Percentiles rank a stretch among this genome's conserved stretches.
These are phyloP conservation scores for Rutstroemia sp. DNA, from an alignment of 2,329 filamentous ascomycete species.

Conservation along the genomic window DNA sequence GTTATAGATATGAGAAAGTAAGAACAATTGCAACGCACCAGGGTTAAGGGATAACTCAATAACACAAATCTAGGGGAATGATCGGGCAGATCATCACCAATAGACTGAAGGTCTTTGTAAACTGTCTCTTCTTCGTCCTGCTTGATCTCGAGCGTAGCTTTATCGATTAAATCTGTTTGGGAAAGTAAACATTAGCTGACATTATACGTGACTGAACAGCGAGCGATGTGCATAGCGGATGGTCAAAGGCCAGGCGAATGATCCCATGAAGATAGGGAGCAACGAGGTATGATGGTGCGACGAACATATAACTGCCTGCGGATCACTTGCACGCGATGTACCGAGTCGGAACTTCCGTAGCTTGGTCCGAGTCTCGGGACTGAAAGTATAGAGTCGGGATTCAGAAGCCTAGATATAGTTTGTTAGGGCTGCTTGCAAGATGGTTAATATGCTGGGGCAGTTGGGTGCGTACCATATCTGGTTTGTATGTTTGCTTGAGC, in stretches of 20 bases:
- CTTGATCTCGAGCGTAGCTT: slow-evolving; percentile 81
- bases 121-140: slow-evolving; percentile 69
- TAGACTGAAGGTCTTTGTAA: slow-evolving; percentile 72
- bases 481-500: too few relatives aligned
- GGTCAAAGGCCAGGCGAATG: neutral
- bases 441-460: neutral
- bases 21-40: slow-evolving; percentile 48
- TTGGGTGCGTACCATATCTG: too few relatives aligned
- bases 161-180: slow-evolving; percentile 75
- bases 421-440: neutral
- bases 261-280: neutral
- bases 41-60: slow-evolving; percentile 81
- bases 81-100: slow-evolving; percentile 86
- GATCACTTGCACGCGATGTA: slow-evolving; percentile 77
- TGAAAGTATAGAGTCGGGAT: slow-evolving; percentile 87
- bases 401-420: slow-evolving; percentile 49
- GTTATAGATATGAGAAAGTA: neutral
- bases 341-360: slow-evolving; percentile 90
- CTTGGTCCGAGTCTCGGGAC: slow-evolving; percentile 78
- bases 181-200: neutral
- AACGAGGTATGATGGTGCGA: slow-evolving; percentile 24
- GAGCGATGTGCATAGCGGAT: neutral
- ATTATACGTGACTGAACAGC: neutral
- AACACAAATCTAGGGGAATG: slow-evolving; percentile 85
- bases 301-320: slow-evolving; percentile 93